phyloP scores from a whole-genome alignment of 2,329 filamentous ascomycete genomes.

The Aspergillus versicolor region DNA sequence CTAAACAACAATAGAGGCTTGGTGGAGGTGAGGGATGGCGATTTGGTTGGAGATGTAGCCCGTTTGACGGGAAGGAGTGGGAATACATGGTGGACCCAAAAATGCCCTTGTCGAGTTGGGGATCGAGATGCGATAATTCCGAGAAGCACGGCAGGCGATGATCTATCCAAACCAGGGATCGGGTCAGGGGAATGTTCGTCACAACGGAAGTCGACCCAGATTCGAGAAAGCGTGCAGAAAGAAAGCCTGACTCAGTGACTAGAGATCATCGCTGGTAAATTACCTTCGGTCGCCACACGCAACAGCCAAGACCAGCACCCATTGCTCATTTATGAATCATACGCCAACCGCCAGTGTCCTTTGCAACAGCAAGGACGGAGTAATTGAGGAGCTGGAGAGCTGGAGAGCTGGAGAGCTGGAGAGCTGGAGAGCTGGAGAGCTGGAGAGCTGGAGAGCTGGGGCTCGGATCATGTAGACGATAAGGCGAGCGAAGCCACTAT shows the following conservation, averaged over 20 bases:
- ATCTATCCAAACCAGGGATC: neutral
- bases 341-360: no score
- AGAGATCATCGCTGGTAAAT: neutral
- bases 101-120: neutral
- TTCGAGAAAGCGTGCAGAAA: neutral
- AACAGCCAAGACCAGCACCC: no score
- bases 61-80: neutral
- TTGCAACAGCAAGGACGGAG: no score
- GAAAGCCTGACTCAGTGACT: neutral
- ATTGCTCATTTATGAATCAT: no score
- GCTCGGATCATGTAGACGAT: no score
- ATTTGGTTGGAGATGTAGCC: neutral
- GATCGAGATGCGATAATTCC: neutral
- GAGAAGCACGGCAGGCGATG: neutral
- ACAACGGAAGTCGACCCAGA: neutral
- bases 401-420: no score
- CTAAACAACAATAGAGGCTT: neutral
- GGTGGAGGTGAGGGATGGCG: neutral
- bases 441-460: no score
- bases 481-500: neutral
- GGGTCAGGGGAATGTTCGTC: neutral
- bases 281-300: no score
- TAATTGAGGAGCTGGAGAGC: no score
- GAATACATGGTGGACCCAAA: neutral
- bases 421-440: no score